Conservation (phyloP, 1,284 basidiomycete genomes). For the Malassezia brasiliensis region DNA sequence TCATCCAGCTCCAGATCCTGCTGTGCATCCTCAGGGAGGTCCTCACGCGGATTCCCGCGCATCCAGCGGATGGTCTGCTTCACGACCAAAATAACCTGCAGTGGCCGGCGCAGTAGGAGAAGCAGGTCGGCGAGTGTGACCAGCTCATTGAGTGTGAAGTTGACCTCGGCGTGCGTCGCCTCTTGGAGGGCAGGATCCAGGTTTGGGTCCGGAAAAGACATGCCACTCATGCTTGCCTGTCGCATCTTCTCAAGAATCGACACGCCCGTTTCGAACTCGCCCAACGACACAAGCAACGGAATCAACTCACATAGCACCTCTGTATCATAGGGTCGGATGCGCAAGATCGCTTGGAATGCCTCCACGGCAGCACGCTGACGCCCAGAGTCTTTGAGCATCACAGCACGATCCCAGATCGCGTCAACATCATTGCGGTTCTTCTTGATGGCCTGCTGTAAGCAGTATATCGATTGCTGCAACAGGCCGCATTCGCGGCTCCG, state of each 20-base stretch:
- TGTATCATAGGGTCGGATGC: conserved; percentile 68
- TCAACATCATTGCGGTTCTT: conserved; percentile 71
- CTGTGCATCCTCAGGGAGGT: conserved; percentile 65
- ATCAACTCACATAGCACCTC: conserved; percentile 70
- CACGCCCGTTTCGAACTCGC: conserved; percentile 60
- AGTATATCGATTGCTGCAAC: conserved; percentile 79
- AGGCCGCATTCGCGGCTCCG: conserved; percentile 58
- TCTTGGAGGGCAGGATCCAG: conserved; percentile 12
- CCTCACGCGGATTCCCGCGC: conserved; percentile 65
- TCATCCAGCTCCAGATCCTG: conserved; percentile 76
- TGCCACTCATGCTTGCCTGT: conserved; percentile 47
- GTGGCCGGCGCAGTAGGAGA: conserved; percentile 62
- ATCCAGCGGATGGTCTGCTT: conserved; percentile 75
- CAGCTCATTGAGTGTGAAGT: conserved; percentile 50
- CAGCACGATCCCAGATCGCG: conserved; percentile 80
- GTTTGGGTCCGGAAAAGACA: conserved; percentile 17
- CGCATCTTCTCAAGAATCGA: conserved; percentile 60
- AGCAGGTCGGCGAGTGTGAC: conserved; percentile 73
- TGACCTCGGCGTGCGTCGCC: not conserved
- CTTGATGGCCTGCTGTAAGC: conserved; percentile 71
- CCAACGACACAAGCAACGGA: conserved; percentile 63
- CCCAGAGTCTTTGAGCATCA: conserved; percentile 67
- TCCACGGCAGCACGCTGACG: conserved; percentile 65
- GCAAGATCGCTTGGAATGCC: conserved; percentile 66
- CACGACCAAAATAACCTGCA: conserved; percentile 62